phyloP scores from a whole-genome alignment of 139 green algal species.

The Zygnema cylindricum region DNA sequence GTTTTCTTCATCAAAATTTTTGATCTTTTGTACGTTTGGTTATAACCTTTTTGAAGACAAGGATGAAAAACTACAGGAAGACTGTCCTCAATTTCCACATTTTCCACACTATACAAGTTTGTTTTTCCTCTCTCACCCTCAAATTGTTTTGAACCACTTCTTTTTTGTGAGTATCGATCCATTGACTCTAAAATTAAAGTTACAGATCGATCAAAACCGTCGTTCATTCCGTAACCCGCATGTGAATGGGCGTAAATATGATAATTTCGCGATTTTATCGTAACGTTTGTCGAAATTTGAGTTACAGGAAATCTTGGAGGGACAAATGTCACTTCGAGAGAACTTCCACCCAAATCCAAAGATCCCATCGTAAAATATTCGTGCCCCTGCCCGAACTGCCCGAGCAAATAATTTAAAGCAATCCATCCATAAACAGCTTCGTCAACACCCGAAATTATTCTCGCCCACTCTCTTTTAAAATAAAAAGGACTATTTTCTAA shows the following conservation, averaged over 20 bases:
- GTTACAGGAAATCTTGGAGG: background rate
- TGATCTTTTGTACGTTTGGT: constrained; percentile 4
- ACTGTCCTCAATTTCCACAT: background rate
- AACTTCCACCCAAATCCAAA: constrained; percentile 50
- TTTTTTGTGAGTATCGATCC: background rate
- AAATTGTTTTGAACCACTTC: background rate
- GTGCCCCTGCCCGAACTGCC: constrained; percentile 7
- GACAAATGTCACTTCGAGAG: constrained; percentile 59
- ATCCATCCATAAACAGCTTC: constrained; percentile 83
- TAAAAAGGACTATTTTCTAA: constrained; percentile 64
- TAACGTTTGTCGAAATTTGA: background rate
- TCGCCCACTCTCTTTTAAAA: constrained; percentile 77
- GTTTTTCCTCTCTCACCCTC: background rate
- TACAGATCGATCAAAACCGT: constrained; percentile 51
- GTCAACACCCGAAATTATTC: constrained; percentile 79
- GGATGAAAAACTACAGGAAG: constrained; percentile 27
- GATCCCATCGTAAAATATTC: constrained; percentile 8
- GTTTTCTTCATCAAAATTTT: constrained; percentile 13
- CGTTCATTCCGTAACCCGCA: constrained; percentile 50
- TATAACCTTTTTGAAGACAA: constrained; percentile 57
- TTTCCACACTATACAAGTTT: background rate
- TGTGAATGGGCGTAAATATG: constrained; percentile 55
- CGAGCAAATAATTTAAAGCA: constrained; percentile 43
- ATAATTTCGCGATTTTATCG: constrained; percentile 3
- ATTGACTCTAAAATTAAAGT: background rate